phyloP scores from a whole-genome alignment of 345 rosid species.

The Brassica cretica region DNA sequence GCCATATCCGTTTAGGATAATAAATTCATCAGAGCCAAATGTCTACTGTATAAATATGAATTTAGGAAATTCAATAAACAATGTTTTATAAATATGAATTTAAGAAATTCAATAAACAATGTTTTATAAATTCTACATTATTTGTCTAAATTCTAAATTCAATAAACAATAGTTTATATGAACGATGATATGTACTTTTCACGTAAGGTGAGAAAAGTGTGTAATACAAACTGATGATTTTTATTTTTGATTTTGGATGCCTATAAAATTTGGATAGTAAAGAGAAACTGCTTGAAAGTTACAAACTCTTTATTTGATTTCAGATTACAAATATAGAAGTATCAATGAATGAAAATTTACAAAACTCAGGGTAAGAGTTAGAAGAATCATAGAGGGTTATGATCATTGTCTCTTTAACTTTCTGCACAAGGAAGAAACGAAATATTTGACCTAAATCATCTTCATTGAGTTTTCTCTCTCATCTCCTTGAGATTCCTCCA shows the following conservation, averaged over 20 bases:
- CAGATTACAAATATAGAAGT: slow-evolving; percentile 21
- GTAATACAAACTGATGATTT: neutral
- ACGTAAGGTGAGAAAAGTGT: neutral
- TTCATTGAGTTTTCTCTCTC: slow-evolving; percentile 33
- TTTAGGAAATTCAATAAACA: slow-evolving; percentile 1
- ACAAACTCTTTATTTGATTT: neutral
- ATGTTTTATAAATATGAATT: neutral
- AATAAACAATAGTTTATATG: neutral
- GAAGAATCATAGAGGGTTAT: neutral
- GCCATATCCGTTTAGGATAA: slow-evolving; percentile 4
- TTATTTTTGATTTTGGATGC: neutral
- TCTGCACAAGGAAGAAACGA: slow-evolving; percentile 22
- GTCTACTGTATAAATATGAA: neutral
- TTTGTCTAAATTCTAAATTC: neutral
- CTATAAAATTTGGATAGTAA: neutral
- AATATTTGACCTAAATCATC: neutral
- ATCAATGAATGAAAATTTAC: slow-evolving; percentile 9
- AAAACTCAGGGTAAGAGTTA: neutral
- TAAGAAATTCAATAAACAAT: neutral
- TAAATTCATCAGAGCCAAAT: neutral
- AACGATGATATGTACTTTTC: neutral
- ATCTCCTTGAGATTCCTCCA: slow-evolving; percentile 72
- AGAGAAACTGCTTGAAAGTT: neutral
- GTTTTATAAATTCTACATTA: neutral
- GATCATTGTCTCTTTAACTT: neutral